These are phyloP conservation scores for Saturnispora quitensis DNA, from an alignment of 805 yeast species.

Conservation along the genomic window DNA sequence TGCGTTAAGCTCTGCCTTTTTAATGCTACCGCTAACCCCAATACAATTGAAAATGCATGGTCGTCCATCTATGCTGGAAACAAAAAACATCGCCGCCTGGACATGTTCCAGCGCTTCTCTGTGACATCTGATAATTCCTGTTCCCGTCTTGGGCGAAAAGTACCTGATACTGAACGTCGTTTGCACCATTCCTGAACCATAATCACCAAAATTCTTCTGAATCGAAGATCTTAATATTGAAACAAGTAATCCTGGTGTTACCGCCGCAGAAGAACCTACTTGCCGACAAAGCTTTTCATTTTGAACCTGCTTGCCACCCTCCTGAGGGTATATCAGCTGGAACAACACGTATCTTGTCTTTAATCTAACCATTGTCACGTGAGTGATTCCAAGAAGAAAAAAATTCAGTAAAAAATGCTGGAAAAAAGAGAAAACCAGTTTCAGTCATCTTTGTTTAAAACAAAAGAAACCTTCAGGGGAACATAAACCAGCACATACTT, in stretches of 20 bases:
- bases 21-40: slow-evolving; percentile 80
- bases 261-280: slow-evolving; percentile 35
- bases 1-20: slow-evolving; percentile 68
- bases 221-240: slow-evolving; percentile 47
- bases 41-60: slow-evolving; percentile 49
- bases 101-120: slow-evolving; percentile 54
- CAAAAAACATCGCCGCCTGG: slow-evolving; percentile 56
- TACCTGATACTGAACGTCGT: slow-evolving; percentile 44
- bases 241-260: slow-evolving; percentile 42
- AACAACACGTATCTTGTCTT: slow-evolving; percentile 79
- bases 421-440: not conserved
- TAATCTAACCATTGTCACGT: slow-evolving; percentile 64
- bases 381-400: not conserved
- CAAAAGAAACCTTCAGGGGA: not conserved
- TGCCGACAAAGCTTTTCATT: slow-evolving; percentile 22
- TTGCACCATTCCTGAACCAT: slow-evolving; percentile 52
- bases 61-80: slow-evolving; percentile 40
- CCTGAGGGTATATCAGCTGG: slow-evolving; percentile 62
- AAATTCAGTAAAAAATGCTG: not conserved
- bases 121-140: slow-evolving; percentile 75
- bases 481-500: not conserved
- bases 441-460: not conserved
- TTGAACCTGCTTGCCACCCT: not conserved
- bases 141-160: slow-evolving; percentile 70
- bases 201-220: slow-evolving; percentile 66